These are phyloP conservation scores for Aspergillus ochraceoroseus DNA, from an alignment of 2,329 filamentous ascomycete species.

Conservation along the genomic window DNA sequence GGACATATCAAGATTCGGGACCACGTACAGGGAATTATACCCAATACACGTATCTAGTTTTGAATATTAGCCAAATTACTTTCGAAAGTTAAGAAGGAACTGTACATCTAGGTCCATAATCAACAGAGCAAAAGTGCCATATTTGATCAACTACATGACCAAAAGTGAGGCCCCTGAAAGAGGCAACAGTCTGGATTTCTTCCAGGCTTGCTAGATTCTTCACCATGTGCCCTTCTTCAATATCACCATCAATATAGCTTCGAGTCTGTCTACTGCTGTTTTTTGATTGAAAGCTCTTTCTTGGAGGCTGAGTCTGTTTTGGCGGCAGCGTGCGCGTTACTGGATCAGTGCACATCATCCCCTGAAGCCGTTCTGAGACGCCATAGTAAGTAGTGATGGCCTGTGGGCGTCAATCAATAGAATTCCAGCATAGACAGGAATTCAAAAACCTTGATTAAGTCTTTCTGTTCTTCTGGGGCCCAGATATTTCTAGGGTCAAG, in stretches of 20 bases:
- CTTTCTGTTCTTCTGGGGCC: constrained; percentile 58
- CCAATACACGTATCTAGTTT: constrained; percentile 67
- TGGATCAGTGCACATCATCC: constrained; percentile 59
- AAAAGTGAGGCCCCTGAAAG: constrained; percentile 44
- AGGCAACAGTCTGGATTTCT: constrained; percentile 22
- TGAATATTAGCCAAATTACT: too few species aligned
- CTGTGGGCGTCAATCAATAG: constrained; percentile 19
- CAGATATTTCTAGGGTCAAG: constrained; percentile 60
- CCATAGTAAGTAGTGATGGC: constrained; percentile 58
- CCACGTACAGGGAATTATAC: constrained; percentile 55
- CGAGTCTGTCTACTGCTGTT: constrained; percentile 12
- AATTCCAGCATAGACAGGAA: background rate
- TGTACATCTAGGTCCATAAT: constrained; percentile 61
- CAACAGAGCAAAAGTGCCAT: constrained; percentile 71
- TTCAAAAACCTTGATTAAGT: constrained; percentile 46
- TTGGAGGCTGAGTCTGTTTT: constrained; percentile 17
- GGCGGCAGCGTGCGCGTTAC: constrained; percentile 25
- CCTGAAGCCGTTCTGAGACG: constrained; percentile 62
- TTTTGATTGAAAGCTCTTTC: constrained; percentile 12
- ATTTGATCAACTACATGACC: constrained; percentile 62
- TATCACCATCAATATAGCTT: constrained; percentile 28
- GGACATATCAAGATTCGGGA: constrained; percentile 45
- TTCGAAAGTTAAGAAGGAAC: too few species aligned
- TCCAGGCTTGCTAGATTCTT: constrained; percentile 23
- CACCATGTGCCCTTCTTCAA: constrained; percentile 31